A percentile compares a stretch with the other conserved stretches of the same genome.
Evolutionary conservation across 805 yeast genomes (phyloP).

Genomic region (Starmerella vaccinii): DNA sequence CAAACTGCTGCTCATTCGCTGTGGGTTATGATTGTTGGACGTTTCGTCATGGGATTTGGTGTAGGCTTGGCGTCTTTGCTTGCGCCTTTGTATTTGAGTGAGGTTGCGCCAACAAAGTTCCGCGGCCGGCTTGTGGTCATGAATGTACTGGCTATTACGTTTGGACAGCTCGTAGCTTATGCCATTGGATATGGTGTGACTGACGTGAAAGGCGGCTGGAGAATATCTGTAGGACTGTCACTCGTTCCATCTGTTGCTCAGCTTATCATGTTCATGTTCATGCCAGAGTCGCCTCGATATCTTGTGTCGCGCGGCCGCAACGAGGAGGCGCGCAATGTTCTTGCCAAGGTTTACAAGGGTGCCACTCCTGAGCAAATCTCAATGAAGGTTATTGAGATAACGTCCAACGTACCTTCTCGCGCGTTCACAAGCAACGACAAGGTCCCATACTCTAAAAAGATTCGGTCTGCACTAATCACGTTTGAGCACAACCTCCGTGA

Average conservation of each 20-base stretch:
- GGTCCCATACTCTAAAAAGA: conserved; percentile 17
- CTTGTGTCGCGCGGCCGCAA: conserved; percentile 60
- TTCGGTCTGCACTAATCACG: conserved; percentile 22
- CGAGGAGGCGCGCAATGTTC: conserved; percentile 57
- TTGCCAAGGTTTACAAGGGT: conserved; percentile 50
- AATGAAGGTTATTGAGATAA: conserved; percentile 51
- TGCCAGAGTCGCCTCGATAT: conserved; percentile 94
- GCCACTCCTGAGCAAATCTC: conserved; percentile 57
- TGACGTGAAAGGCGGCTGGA: conserved; percentile 75
- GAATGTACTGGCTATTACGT: conserved; percentile 82
- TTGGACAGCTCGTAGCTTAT: conserved; percentile 91
- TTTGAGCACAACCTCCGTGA: conserved; percentile 29
- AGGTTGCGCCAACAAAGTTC: conserved; percentile 82
- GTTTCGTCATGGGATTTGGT: conserved; percentile 91
- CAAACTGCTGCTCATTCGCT: conserved; percentile 73
- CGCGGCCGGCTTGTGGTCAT: conserved; percentile 86
- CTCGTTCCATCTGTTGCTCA: conserved; percentile 79
- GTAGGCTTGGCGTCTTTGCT: conserved; percentile 90
- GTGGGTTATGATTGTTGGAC: conserved; percentile 87
- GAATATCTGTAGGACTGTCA: conserved; percentile 81
- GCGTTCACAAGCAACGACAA: conserved; percentile 24
- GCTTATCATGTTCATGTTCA: conserved; percentile 62
- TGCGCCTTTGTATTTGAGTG: conserved; percentile 88
- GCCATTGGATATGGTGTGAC: conserved; percentile 56
- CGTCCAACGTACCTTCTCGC: conserved; percentile 23